Conservation (phyloP, 1,284 basidiomycete genomes). For the Uromyces viciae-fabae region DNA sequence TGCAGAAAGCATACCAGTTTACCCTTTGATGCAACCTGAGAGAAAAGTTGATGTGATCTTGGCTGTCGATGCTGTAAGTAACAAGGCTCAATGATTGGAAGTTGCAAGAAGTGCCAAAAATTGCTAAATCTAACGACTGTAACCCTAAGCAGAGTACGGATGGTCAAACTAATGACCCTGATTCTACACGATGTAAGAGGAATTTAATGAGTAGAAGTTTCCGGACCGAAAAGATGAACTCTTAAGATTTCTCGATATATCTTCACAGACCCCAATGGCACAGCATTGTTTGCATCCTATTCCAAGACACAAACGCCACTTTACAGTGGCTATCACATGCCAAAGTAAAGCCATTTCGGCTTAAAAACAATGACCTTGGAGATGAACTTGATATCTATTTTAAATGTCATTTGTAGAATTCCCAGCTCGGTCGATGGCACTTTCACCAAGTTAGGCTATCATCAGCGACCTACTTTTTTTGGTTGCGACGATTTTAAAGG, state of each 20-base stretch:
- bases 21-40: constrained; percentile 32
- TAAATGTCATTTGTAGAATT: constrained; percentile 12
- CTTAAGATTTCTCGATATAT: neutral
- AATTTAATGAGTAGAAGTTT: neutral
- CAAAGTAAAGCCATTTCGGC: constrained; percentile 17
- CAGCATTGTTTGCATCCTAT: constrained; percentile 35
- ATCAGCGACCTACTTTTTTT: constrained; percentile 33
- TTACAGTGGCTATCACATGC: constrained; percentile 18
- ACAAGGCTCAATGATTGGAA: neutral
- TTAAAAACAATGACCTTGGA: neutral
- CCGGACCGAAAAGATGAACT: neutral
- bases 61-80: constrained; percentile 37
- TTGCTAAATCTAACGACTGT: neutral
- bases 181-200: constrained; percentile 15
- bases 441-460: constrained; percentile 19
- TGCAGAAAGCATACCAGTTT: constrained; percentile 26
- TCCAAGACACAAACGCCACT: constrained; percentile 15
- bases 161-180: neutral
- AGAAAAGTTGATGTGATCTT: constrained; percentile 38
- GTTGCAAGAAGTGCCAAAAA: too few species aligned
- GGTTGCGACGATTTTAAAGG: constrained; percentile 17
- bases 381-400: neutral
- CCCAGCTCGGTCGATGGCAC: constrained; percentile 30
- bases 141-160: neutral
- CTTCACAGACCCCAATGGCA: constrained; percentile 41